phyloP scores from a whole-genome alignment of 2,329 filamentous ascomycete species.

The Aspergillus felis region DNA sequence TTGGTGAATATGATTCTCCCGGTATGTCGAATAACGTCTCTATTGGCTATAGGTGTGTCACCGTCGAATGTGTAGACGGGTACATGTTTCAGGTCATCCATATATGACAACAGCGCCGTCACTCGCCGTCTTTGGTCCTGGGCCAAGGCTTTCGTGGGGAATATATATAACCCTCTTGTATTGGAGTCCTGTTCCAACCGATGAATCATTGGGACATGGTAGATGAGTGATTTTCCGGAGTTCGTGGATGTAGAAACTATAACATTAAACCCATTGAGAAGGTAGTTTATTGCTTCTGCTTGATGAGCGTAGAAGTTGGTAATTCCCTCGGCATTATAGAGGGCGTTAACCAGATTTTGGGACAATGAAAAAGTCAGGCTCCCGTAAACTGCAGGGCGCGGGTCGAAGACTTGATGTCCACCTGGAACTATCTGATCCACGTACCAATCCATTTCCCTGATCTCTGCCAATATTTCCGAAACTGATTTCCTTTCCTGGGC shows the following conservation, averaged over 20 bases:
- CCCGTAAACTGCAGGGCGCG: slow-evolving; percentile 75
- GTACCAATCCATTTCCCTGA: slow-evolving; percentile 83
- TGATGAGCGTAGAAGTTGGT: slow-evolving; percentile 87
- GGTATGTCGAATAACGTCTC: slow-evolving; percentile 78
- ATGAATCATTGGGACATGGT: slow-evolving; percentile 87
- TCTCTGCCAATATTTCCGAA: slow-evolving; percentile 77
- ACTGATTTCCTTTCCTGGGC: slow-evolving; percentile 73
- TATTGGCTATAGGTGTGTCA: slow-evolving; percentile 77
- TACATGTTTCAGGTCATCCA: slow-evolving; percentile 69
- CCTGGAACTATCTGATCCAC: slow-evolving; percentile 88
- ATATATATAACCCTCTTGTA: slow-evolving; percentile 92
- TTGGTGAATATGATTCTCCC: slow-evolving; percentile 95
- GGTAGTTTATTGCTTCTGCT: slow-evolving; percentile 83
- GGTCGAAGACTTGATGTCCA: slow-evolving; percentile 85
- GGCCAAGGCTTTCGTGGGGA: slow-evolving; percentile 92
- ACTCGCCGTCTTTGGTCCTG: slow-evolving; percentile 90
- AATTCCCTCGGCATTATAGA: slow-evolving; percentile 89
- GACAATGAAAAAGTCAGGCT: slow-evolving; percentile 82
- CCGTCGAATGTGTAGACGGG: slow-evolving; percentile 96
- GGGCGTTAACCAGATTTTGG: slow-evolving; percentile 87
- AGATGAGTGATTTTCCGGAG: slow-evolving; percentile 97
- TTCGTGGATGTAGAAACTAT: slow-evolving; percentile 94
- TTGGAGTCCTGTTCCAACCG: slow-evolving; percentile 73
- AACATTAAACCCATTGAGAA: slow-evolving; percentile 78
- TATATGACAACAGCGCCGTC: slow-evolving; percentile 75